A percentile compares a stretch with the other conserved stretches of the same genome.
Conservation (phyloP, 202 grass and related monocot genomes). For the Panicum virgatum region DNA sequence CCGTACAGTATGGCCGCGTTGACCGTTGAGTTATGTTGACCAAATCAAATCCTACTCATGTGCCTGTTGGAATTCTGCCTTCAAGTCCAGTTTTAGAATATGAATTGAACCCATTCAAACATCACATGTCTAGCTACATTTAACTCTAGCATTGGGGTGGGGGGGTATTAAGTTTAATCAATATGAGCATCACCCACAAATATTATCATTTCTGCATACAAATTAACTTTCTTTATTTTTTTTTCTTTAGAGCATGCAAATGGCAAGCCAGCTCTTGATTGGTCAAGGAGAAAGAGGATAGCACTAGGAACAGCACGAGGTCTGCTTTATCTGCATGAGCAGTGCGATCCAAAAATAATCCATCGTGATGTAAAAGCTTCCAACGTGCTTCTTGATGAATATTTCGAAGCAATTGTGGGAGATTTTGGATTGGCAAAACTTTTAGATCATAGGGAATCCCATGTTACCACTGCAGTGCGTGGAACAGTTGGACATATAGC, state of each 20-base stretch:
- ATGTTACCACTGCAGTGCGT: slow-evolving; percentile 93
- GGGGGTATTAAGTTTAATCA: neutral
- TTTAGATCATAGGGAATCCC: slow-evolving; percentile 87
- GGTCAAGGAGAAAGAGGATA: slow-evolving; percentile 88
- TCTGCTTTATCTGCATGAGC: slow-evolving; percentile 87
- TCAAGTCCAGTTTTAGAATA: too few species aligned
- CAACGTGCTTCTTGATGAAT: slow-evolving; percentile 94
- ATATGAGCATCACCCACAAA: neutral
- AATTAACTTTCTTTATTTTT: slow-evolving; percentile 13
- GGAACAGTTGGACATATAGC: slow-evolving; percentile 97
- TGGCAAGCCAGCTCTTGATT: slow-evolving; percentile 85
- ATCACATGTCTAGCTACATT: neutral
- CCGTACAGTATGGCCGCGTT: too few species aligned
- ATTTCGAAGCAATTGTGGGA: slow-evolving; percentile 96
- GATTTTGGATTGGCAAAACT: slow-evolving; percentile 97
- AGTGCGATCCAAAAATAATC: slow-evolving; percentile 95
- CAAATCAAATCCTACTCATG: too few species aligned
- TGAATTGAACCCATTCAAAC: slow-evolving; percentile 9
- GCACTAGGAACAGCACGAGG: slow-evolving; percentile 89
- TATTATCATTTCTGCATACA: neutral
- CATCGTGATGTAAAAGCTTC: slow-evolving; percentile 98
- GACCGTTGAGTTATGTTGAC: too few species aligned
- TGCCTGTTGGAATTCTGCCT: neutral
- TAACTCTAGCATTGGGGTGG: neutral
- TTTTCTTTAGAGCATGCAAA: slow-evolving; percentile 60